These are phyloP conservation scores for Solanum dulcamara DNA, from an alignment of 257 asterid genomes.

Conservation along the genomic window DNA sequence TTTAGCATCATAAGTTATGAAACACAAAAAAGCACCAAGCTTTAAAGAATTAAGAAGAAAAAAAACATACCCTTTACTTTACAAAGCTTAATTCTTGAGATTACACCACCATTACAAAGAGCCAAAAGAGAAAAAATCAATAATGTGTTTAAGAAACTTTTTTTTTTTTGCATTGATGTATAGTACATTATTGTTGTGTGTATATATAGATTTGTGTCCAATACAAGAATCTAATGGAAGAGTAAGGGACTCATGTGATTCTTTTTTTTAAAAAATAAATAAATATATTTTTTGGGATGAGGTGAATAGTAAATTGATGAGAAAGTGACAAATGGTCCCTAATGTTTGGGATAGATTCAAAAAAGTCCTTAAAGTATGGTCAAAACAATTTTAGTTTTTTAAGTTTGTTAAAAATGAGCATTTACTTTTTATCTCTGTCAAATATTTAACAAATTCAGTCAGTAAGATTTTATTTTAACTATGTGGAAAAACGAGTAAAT, in stretches of 20 bases:
- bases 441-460: too few relatives aligned
- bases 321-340: too few relatives aligned
- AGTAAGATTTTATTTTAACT: too few relatives aligned
- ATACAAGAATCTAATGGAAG: not conserved
- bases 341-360: not conserved
- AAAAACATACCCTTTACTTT: not conserved
- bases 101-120: not conserved
- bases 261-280: not conserved
- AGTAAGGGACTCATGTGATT: not conserved
- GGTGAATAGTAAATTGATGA: too few relatives aligned
- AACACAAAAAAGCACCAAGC: not conserved
- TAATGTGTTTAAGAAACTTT: not conserved
- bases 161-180: not conserved
- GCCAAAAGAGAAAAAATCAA: constrained; percentile 1
- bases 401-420: not conserved
- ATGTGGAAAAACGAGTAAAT: too few relatives aligned
- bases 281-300: too few relatives aligned
- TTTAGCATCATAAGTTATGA: not conserved
- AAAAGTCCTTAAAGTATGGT: not conserved
- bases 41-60: not conserved
- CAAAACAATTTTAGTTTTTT: too few relatives aligned
- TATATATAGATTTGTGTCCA: not conserved
- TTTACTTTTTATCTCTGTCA: too few relatives aligned
- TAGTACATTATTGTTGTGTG: not conserved
- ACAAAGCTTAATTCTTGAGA: not conserved